Base-by-base conservation (phyloP, 2,329 filamentous ascomycete genomes). In the Cytospora chrysosperma region DNA sequence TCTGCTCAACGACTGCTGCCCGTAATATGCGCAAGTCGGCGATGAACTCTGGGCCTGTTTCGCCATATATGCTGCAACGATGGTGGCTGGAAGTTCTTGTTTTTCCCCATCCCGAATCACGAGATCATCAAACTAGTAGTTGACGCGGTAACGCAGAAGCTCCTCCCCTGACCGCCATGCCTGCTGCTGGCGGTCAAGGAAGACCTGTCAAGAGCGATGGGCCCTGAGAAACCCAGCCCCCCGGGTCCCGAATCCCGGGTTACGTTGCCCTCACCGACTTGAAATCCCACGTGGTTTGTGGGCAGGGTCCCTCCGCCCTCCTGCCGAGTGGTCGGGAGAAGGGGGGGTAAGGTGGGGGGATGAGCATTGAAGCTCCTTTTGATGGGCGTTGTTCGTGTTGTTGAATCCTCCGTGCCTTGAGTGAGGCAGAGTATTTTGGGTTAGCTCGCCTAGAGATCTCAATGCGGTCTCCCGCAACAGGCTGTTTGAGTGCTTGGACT, bases 221-320 rank as follows among this genome's bases (percentile, higher is more conserved):
- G 57, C 53, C 61, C 63, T 32, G 21, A 28, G n/a, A n/a, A 34
- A 30, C 28, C 57, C 64, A 61, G 57, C 28, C 60, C 53, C 64
- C 64, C 61, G 56, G 50, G 51, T 50, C 32, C 43, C 50, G 32
- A 13, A 13, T 34, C 9, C 32, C 34, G 32, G 37, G 47, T 17
- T 51, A 43, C 54, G 37, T 58, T 54, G 54, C 57, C 28, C 57
- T 66, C 64, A 66, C 61, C 64, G 64, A 66, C 64, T 66, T 66
- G 62, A 47, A 34, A 51, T 58, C 50, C 56, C 61, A 64, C 61
- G 64, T 66, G 64, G 61, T 59, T 63, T 56, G 9, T 24, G 43
- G 51, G 60, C 55, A 57, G 26, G 53, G 27, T 17, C 21, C 49
- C 56, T 57, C 55, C 52, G 63, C 55, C 43, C 40, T 54, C 51